Conservation (phyloP, 2,329 filamentous ascomycete species). For the Beauveria asiatica region DNA sequence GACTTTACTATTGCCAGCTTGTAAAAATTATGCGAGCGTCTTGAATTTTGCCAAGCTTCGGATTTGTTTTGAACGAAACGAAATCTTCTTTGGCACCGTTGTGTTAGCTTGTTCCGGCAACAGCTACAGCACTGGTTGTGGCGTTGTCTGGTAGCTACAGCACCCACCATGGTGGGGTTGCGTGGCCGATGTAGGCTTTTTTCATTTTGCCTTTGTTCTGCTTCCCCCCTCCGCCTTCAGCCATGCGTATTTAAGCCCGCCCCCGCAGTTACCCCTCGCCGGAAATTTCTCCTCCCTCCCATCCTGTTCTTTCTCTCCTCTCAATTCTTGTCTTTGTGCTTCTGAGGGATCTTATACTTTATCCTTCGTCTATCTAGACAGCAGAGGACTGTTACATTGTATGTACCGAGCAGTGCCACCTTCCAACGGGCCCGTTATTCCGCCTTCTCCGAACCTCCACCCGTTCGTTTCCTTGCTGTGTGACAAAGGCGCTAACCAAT, state of each 20-base stretch:
- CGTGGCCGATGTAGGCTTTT: not conserved
- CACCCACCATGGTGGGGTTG: no score
- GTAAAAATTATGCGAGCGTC: no score
- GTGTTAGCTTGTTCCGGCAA: no score
- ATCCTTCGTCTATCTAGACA: conserved; percentile 3
- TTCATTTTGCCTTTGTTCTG: not conserved
- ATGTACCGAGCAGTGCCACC: not conserved
- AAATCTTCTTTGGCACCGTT: no score
- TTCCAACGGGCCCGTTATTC: not conserved
- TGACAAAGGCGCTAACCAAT: not conserved
- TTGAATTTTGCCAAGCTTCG: no score
- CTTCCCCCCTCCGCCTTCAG: conserved; percentile 7
- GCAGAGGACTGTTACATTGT: not conserved
- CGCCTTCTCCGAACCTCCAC: not conserved
- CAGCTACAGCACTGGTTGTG: no score
- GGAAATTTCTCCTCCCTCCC: not conserved
- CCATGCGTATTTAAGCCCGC: conserved; percentile 5
- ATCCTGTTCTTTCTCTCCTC: not conserved
- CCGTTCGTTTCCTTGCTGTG: not conserved
- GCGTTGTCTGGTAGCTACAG: no score
- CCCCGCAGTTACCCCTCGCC: conserved; percentile 1
- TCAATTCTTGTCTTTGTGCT: conserved; percentile 1
- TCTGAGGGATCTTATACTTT: conserved; percentile 1
- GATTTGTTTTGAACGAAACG: no score
- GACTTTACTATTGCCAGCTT: no score